phyloP scores from a whole-genome alignment of 2,329 filamentous ascomycete species.

The Trichoderma semiorbis region DNA sequence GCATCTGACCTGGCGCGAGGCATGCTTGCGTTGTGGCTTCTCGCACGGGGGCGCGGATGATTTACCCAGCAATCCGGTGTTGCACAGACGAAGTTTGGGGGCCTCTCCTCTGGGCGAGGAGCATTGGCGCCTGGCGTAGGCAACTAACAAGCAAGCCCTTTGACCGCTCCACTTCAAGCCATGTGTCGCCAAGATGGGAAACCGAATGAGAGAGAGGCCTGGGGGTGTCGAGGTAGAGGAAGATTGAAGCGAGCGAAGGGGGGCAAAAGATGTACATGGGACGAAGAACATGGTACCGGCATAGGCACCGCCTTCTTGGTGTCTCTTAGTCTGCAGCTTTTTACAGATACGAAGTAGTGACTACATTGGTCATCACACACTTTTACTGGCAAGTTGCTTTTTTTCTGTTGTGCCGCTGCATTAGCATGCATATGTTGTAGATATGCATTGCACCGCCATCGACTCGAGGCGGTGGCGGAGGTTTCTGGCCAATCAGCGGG shows the following conservation, averaged over 20 bases:
- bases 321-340: background rate
- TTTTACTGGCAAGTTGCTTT: background rate
- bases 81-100: constrained; percentile 8
- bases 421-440: background rate
- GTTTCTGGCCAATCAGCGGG: background rate
- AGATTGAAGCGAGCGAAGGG: background rate
- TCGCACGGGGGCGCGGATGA: constrained; percentile 7
- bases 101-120: background rate
- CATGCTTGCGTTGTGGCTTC: background rate
- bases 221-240: constrained; percentile 1
- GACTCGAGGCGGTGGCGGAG: background rate
- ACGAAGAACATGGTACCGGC: background rate
- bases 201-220: background rate
- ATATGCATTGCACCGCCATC: constrained; percentile 8
- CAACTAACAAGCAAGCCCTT: background rate
- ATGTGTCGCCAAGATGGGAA: constrained; percentile 17
- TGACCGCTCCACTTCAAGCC: constrained; percentile 11
- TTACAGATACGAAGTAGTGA: background rate
- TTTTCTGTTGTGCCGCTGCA: background rate
- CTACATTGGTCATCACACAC: background rate
- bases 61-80: constrained; percentile 16
- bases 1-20: background rate
- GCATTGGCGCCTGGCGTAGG: background rate
- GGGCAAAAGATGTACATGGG: background rate
- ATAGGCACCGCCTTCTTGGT: background rate